Base-by-base conservation (phyloP, 1,284 basidiomycete genomes). In the Cutaneotrichosporon curvatum region DNA sequence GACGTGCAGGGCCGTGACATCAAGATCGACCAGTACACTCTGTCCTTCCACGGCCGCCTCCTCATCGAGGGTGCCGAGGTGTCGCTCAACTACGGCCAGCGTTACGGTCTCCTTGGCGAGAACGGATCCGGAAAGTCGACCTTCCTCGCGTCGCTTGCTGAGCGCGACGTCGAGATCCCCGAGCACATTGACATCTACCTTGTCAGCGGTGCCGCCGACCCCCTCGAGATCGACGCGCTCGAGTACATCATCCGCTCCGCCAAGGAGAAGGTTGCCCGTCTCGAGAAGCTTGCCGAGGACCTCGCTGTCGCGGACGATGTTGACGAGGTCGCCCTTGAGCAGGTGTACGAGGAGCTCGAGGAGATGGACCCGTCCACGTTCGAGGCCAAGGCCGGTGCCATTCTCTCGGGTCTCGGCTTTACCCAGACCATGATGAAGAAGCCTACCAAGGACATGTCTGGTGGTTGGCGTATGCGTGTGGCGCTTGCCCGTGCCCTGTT, bases 391-490 rank as follows among this genome's bases (percentile, higher is more conserved):
- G 94, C 95, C 4, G 87, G 86, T 50, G 86, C 86, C 60, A 95
- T 98, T 65, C 80, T 98, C 25, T 88, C 95, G 67, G 95, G 94
- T 83, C 82, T 98, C 35, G 94, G 94, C 20, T 98, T 98, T 78
- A 79, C 78, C 48, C 79, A 80, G 64, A 69, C 77, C 47, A 97
- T 97, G 94, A 96, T 97, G 92, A 80, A 79, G 70, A 89, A 87
- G 72, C 86, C 92, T 14, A 97, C 94, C 45, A 94, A 91, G 75
- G 94, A 97, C 71, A 95, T 98, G 89, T 86, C 83, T 63, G 94
- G 92, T 81, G 92, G 92, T 65, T 97, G 94, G 94, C 81, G 94
- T 55, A 97, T 97, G 94, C 84, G 95, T 71, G 94, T 98, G 51
- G 87, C 95, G 10, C 83, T 98, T 40, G 94, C 94, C 28, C 81